These are phyloP conservation scores for Aquilaria yunnanensis DNA, from an alignment of 345 rosid species.

Conservation along the genomic window DNA sequence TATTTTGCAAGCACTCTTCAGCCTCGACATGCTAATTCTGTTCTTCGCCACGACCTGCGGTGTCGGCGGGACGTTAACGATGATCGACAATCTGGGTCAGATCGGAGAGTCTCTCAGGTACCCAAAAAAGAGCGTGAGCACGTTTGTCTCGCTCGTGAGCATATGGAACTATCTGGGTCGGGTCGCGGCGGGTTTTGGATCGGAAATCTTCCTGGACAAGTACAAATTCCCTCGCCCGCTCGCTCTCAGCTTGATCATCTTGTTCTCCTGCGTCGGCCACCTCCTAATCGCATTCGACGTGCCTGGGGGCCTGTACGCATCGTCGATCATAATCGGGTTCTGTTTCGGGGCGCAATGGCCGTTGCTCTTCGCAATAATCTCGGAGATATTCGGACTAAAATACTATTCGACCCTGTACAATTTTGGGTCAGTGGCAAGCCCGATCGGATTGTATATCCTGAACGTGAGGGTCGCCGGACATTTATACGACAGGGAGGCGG, in stretches of 20 bases:
- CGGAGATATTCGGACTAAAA: conserved; percentile 59
- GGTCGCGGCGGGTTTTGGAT: conserved; percentile 44
- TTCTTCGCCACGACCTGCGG: conserved; percentile 52
- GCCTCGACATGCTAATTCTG: conserved; percentile 55
- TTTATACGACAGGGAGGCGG: conserved; percentile 50
- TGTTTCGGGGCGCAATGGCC: conserved; percentile 70
- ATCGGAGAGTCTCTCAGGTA: conserved; percentile 53
- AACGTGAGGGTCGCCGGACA: conserved; percentile 47
- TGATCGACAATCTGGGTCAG: conserved; percentile 60
- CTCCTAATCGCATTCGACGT: conserved; percentile 47
- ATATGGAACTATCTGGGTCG: conserved; percentile 65
- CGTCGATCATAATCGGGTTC: conserved; percentile 53
- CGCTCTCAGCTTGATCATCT: conserved; percentile 34
- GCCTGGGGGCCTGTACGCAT: conserved; percentile 37
- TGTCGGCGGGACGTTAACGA: conserved; percentile 53
- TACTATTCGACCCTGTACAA: conserved; percentile 58
- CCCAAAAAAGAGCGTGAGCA: conserved; percentile 36
- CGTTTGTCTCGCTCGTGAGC: conserved; percentile 60
- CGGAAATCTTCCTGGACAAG: conserved; percentile 34
- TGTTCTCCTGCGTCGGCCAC: conserved; percentile 47
- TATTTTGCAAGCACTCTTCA: conserved; percentile 57
- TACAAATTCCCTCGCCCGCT: conserved; percentile 52
- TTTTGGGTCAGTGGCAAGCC: conserved; percentile 57
- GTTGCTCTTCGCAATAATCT: conserved; percentile 54
- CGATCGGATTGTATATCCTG: conserved; percentile 52